Base-by-base conservation (phyloP, 2,329 filamentous ascomycete genomes). In the Diaporthe capsici region DNA sequence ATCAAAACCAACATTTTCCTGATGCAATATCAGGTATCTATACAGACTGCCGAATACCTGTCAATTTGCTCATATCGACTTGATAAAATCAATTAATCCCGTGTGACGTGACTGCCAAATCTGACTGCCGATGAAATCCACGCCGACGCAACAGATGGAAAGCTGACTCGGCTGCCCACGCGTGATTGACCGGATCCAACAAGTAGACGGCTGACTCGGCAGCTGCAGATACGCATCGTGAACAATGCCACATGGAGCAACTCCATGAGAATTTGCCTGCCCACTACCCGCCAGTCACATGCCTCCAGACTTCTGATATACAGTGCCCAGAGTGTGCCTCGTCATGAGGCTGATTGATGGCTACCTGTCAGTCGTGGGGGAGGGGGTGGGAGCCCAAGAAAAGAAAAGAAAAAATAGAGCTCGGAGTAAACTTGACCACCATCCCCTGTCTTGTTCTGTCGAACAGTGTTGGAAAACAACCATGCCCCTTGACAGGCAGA, bases 181-280 rank as follows among this genome's bases (percentile, higher is more conserved):
- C 63, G 63, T 68, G 47, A 51, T 68, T 68, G 31, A 51, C 31
- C 22, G 20, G 31, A 7, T 20, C 13, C 22, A 53, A 28, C 12
- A 39, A 25, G 44, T 37, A 51, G 31, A 68, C 31, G 47, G 49
- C 65, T 70, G 65, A 70, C 65, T 70, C 65, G 65, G 47, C 49
- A 70, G 31, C 49, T 55, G 65, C 65, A 55, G 65, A 42, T 39
- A 4, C 55, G 49, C 65, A 70, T 51, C 65, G 65, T 55, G 49
- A 55, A 39, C 22, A 53, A 55, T 55, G 47, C 65, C 65, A 20
- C n/a, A 42, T 70, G 34, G 17, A 42, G 49, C 17, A 55, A 55
- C 9, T 28, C 22, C n/a, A 42, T 55, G 49, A 70, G 34, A 70
- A 13, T 4, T 15, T 39, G 34, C 65, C 65, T 42, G 65, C 65